These are phyloP conservation scores for Mycena albidolilacea DNA, from an alignment of 768 basidiomycete species.

Conservation along the genomic window DNA sequence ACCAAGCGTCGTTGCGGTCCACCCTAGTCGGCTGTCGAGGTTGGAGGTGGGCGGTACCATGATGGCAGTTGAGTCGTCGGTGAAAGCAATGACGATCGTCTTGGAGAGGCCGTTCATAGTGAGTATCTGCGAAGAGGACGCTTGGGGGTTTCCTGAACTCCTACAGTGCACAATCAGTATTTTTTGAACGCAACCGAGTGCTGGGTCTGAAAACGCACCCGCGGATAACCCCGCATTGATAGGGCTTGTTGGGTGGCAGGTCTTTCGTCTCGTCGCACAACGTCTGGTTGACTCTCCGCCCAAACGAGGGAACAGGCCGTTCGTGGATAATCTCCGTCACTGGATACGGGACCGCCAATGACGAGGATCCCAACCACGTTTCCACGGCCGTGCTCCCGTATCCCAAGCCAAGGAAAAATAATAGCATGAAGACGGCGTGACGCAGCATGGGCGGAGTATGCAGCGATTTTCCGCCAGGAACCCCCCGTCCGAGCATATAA, in stretches of 20 bases:
- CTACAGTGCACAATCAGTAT: neutral
- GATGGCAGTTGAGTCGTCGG: conserved; percentile 27
- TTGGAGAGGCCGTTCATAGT: conserved; percentile 20
- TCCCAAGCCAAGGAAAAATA: conserved; percentile 11
- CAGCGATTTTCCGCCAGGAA: conserved; percentile 2
- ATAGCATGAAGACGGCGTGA: conserved; percentile 12
- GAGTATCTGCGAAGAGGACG: neutral
- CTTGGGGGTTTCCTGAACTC: neutral
- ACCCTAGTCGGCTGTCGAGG: neutral
- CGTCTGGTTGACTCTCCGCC: conserved; percentile 17
- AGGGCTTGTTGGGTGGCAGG: neutral
- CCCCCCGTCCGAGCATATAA: neutral
- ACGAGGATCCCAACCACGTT: neutral
- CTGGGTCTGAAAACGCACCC: conserved; percentile 12
- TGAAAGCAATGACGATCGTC: conserved; percentile 7
- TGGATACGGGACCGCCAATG: conserved; percentile 2
- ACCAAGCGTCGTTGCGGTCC: neutral
- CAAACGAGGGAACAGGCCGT: neutral
- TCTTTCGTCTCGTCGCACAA: neutral
- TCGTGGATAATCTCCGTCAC: neutral
- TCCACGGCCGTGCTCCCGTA: neutral
- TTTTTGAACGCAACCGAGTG: neutral
- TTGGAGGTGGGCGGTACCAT: conserved; percentile 14
- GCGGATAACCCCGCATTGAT: conserved; percentile 19
- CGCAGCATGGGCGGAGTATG: conserved; percentile 13